Evolutionary conservation across 2,329 filamentous ascomycete species (phyloP), one percentile per base, ranked within the genome.

Genomic region (Botrytis hyacinthi): DNA sequence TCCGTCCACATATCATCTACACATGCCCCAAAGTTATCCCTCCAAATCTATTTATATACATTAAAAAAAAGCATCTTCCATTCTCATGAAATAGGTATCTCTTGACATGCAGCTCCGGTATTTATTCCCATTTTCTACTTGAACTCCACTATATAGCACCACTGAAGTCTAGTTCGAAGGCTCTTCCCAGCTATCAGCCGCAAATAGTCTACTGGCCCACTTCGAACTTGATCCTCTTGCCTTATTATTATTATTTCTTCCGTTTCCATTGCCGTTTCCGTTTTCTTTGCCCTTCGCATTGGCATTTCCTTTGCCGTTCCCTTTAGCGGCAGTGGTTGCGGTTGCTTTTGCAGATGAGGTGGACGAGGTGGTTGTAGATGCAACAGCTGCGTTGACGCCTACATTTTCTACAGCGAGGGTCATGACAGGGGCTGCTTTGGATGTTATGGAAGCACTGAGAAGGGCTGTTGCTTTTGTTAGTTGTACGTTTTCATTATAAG

Each of bases 321-420:
- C 66, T 9, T 51, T 70, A 6, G 71, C 26, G 57, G 57, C 54
- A 29, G 32, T 18, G 18, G 26, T 73, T 40, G 71, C 44, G 16
- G 46, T 70, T 42, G 54, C 32, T 20, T 35, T 40, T 9, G 65
- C 51, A 6, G 63, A 29, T 22, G 60, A 26, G 9, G 59, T 48
- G 26, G 63, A 29, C 20, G 60, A 26, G 22, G 59, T n/a, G 20
- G 37, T 46, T n/a, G 51, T 46, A 14, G 44, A 46, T 32, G 48
- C 65, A 4, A 51, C 40, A 26, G 40, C 62, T 18, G 40, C 59
- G 26, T 48, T 51, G 18, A 20, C 37, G 20, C 61, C 61, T 29
- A 68, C 51, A 22, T 67, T 74, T 18, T 42, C 54, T 42, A 74
- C 51, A 16, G 69, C 20, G 22, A 63, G 70, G 32, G 73, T 72